phyloP scores from a whole-genome alignment of 176 grass and related monocot genomes.

The Avena eriantha region DNA sequence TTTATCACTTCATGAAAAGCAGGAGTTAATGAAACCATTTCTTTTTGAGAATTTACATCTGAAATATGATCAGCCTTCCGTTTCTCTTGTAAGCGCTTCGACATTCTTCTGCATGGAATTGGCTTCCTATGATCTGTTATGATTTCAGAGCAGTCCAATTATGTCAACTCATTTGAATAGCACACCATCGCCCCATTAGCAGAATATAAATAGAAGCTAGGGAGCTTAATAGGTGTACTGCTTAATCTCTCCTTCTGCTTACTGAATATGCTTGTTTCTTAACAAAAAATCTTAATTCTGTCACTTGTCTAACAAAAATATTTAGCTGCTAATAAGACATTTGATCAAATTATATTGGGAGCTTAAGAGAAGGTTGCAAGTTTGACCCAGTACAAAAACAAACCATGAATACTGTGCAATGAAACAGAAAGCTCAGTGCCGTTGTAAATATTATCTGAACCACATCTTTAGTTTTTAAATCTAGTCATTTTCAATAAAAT shows the following conservation, averaged over 20 bases:
- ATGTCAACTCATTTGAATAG: neutral
- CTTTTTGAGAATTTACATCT: slow-evolving; percentile 36
- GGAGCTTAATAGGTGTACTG: neutral
- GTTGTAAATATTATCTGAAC: neutral
- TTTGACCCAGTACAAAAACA: neutral
- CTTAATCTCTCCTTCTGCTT: neutral
- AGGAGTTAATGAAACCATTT: neutral
- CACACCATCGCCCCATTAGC: neutral
- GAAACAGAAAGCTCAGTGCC: neutral
- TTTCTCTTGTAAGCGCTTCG: slow-evolving; percentile 60
- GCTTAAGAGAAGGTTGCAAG: neutral
- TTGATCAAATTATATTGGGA: neutral
- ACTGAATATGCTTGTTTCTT: too few species aligned
- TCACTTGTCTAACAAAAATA: neutral
- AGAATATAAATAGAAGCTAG: neutral
- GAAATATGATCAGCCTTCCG: slow-evolving; percentile 36
- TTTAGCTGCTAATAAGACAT: neutral
- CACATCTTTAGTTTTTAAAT: neutral
- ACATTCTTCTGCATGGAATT: slow-evolving; percentile 53
- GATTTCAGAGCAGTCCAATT: slow-evolving; percentile 1
- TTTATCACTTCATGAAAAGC: neutral
- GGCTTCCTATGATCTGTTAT: slow-evolving; percentile 37
- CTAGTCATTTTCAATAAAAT: neutral
- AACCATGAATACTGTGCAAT: neutral
- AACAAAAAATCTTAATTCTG: too few species aligned